A percentile compares a stretch with the other conserved stretches of the same genome.
Conservation (phyloP, 192 early-diverging fungal genomes). For the Coemansia sp. region DNA sequence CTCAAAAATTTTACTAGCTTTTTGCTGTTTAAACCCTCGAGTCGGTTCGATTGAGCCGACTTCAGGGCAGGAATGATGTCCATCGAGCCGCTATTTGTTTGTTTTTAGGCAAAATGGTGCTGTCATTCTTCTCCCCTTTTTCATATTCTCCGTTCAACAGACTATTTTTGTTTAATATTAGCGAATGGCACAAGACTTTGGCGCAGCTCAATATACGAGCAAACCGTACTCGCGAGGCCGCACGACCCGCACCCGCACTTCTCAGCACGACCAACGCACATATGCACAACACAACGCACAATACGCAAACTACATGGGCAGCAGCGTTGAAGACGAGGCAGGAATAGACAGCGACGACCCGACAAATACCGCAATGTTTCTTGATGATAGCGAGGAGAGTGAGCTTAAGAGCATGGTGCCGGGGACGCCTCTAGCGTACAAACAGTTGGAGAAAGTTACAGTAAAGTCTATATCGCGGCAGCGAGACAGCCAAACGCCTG, state of each 20-base stretch:
- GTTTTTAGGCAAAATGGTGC: too few species aligned
- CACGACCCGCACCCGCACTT: neutral
- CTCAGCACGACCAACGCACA: neutral
- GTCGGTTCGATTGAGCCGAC: too few species aligned
- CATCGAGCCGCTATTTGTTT: too few species aligned
- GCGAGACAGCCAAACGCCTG: slow-evolving; percentile 43
- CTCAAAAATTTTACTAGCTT: too few species aligned
- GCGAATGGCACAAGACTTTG: neutral
- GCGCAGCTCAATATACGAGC: neutral
- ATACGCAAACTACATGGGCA: neutral
- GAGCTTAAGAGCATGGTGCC: slow-evolving; percentile 35
- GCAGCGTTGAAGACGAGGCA: slow-evolving; percentile 7
- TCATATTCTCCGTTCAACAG: too few species aligned
- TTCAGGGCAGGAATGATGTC: too few species aligned
- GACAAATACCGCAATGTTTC: slow-evolving; percentile 51
- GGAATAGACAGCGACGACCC: slow-evolving; percentile 41
- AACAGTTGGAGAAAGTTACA: slow-evolving; percentile 41
- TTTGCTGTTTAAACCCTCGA: too few species aligned
- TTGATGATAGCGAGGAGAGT: slow-evolving; percentile 46
- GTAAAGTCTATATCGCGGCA: slow-evolving; percentile 46
- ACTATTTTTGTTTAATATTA: neutral
- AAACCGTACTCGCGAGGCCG: neutral
- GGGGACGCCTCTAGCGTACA: slow-evolving; percentile 36
- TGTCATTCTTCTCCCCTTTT: too few species aligned
- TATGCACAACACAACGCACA: slow-evolving; percentile 1